Base-by-base conservation (phyloP, 805 yeast species). In the Phaffomyces opuntiae region DNA sequence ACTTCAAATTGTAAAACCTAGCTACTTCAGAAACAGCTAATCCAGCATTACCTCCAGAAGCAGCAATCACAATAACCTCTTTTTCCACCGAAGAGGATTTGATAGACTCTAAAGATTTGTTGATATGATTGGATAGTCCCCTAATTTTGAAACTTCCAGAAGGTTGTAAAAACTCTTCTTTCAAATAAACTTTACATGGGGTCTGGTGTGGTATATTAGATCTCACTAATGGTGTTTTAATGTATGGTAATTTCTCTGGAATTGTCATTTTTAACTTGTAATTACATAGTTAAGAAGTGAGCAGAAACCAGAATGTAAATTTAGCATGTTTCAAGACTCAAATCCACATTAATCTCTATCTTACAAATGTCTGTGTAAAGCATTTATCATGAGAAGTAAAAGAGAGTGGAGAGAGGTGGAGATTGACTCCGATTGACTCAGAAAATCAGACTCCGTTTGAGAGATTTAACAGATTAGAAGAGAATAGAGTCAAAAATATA, bases 1-100 rank as follows among this genome's bases (percentile, higher is more conserved):
- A 46, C 46, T 61, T 57, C 52, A 74, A 46, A 39, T 65, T 41
- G 48, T 60, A 53, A 58, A 67, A 57, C 44, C 62, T 51, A 3
- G 77, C 69, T 32, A 77, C 68, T 40, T 67, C 68, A 0, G 80
- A 77, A 7, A 79, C 80, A 7, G 81, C 81, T 44, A 74, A 64
- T 1, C 78, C 78, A 14, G 78, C 78, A 49, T 74, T 74, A 6
- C 82, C 81, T 11, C 81, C 82, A 37, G 78, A 72, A 13, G 80
- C 74, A 7, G 80, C 71, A 49, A 69, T 70, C 5, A 76, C 73
- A 7, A 66, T 68, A 14, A 73, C 64, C 35, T 53, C 51, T 39
- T 64, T 62, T 14, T 54, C 50, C 5, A 55, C 52, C 1, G 69
- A 67, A 5, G 34, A n/a, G 7, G 34, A 21, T 13, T 32, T 29